Evolutionary conservation across 345 rosid species (phyloP).

Genomic region (Melaleuca alternifolia): DNA sequence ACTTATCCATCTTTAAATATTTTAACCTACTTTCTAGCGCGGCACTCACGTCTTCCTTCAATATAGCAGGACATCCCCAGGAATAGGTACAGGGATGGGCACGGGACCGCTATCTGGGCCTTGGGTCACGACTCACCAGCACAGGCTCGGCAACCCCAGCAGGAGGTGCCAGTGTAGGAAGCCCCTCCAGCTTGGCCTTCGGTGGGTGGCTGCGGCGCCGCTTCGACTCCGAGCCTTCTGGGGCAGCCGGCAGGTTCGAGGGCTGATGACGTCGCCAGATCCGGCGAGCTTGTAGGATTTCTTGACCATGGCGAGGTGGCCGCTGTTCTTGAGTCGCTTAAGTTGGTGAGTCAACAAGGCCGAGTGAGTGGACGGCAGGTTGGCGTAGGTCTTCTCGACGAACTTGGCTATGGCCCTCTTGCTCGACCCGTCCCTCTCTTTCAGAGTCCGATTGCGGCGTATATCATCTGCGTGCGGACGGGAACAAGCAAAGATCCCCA

Average conservation of each 20-base stretch:
- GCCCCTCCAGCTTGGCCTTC: neutral
- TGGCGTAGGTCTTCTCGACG: slow-evolving; percentile 31
- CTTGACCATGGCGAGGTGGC: slow-evolving; percentile 42
- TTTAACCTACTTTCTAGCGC: too few relatives aligned
- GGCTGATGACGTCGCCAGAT: neutral
- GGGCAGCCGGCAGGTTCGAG: neutral
- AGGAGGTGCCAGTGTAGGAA: neutral
- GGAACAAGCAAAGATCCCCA: neutral
- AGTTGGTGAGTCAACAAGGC: slow-evolving; percentile 51
- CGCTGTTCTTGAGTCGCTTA: slow-evolving; percentile 42
- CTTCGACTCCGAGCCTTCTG: slow-evolving; percentile 28
- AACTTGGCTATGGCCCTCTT: slow-evolving; percentile 63
- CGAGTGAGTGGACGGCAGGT: slow-evolving; percentile 42
- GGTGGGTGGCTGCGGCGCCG: neutral
- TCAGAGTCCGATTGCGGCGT: slow-evolving; percentile 50
- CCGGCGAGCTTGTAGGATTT: slow-evolving; percentile 57
- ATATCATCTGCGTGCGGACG: slow-evolving; percentile 42
- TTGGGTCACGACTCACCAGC: neutral
- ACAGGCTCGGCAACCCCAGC: neutral
- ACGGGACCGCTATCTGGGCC: neutral
- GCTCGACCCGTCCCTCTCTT: slow-evolving; percentile 70
- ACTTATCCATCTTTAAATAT: too few relatives aligned
- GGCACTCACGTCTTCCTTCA: too few relatives aligned
- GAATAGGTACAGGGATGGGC: neutral
- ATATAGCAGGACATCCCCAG: slow-evolving; percentile 1